phyloP scores from a whole-genome alignment of 2,329 filamentous ascomycete genomes.

The Fusarium euwallaceae region DNA sequence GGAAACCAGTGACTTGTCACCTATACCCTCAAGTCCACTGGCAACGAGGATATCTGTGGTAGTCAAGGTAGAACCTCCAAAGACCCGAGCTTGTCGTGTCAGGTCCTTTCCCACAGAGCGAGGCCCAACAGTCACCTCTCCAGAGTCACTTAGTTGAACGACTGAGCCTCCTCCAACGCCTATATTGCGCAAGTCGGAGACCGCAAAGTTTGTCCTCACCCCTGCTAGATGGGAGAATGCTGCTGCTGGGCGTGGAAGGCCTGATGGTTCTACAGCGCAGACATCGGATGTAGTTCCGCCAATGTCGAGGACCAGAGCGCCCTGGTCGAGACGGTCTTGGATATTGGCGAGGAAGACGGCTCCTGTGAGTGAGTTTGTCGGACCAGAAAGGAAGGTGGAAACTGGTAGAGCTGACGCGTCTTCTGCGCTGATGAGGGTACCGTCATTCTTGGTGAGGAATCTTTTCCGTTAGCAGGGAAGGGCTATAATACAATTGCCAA shows the following conservation, averaged over 20 bases:
- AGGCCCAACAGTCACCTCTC: slow-evolving; percentile 4
- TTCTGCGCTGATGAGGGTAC: slow-evolving; percentile 66
- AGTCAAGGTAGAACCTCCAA: slow-evolving; percentile 18
- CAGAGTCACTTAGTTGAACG: background rate
- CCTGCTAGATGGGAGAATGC: slow-evolving; percentile 20
- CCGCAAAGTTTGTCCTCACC: slow-evolving; percentile 19
- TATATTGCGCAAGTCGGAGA: slow-evolving; percentile 21
- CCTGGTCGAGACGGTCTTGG: background rate
- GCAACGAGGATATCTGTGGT: slow-evolving; percentile 21
- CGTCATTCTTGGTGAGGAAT: slow-evolving; percentile 72
- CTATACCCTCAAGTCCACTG: background rate
- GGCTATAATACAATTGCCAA: too few relatives aligned
- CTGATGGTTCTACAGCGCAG: slow-evolving; percentile 14
- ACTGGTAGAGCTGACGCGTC: slow-evolving; percentile 68
- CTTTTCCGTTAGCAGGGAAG: too few relatives aligned
- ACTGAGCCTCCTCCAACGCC: slow-evolving; percentile 30
- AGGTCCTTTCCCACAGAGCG: slow-evolving; percentile 22
- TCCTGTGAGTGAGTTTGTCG: slow-evolving; percentile 72
- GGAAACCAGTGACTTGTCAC: background rate
- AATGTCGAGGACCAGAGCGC: slow-evolving; percentile 18
- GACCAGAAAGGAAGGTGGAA: slow-evolving; percentile 70
- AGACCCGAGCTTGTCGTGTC: slow-evolving; percentile 1
- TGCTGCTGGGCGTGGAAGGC: slow-evolving; percentile 20
- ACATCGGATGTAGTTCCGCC: slow-evolving; percentile 28
- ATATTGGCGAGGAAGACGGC: slow-evolving; percentile 49